These are phyloP conservation scores for Nannochloris sp. DNA, from an alignment of 139 green algal species.

Conservation along the genomic window DNA sequence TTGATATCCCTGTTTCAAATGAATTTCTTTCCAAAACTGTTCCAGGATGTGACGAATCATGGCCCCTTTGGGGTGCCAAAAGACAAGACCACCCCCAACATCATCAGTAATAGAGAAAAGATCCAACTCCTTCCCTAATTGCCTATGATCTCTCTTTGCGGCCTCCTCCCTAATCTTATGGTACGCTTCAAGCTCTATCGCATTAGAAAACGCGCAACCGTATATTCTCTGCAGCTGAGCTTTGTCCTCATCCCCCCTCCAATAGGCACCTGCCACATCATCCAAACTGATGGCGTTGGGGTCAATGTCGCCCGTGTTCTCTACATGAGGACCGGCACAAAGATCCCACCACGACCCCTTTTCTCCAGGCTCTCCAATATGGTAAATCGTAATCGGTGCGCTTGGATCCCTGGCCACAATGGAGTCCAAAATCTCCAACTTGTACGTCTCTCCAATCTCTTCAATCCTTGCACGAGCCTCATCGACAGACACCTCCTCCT, in stretches of 20 bases:
- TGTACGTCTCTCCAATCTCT: slow-evolving; percentile 83
- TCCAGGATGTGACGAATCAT: slow-evolving; percentile 83
- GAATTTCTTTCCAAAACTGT: slow-evolving; percentile 88
- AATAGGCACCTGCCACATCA: slow-evolving; percentile 78
- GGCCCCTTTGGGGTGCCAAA: slow-evolving; percentile 91
- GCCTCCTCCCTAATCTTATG: slow-evolving; percentile 57
- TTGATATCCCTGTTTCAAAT: slow-evolving; percentile 79
- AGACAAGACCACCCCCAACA: slow-evolving; percentile 81
- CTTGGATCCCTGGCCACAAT: slow-evolving; percentile 54
- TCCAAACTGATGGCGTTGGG: slow-evolving; percentile 83
- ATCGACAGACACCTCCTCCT: slow-evolving; percentile 65
- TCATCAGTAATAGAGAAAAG: slow-evolving; percentile 84
- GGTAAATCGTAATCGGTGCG: slow-evolving; percentile 95
- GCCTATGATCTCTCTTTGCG: slow-evolving; percentile 74
- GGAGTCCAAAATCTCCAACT: slow-evolving; percentile 89
- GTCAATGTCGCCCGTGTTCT: slow-evolving; percentile 68
- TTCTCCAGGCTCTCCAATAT: slow-evolving; percentile 68
- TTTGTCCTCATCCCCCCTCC: slow-evolving; percentile 83
- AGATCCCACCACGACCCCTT: slow-evolving; percentile 86
- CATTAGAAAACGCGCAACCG: slow-evolving; percentile 81
- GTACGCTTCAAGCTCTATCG: slow-evolving; percentile 69
- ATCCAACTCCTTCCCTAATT: slow-evolving; percentile 84
- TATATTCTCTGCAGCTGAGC: slow-evolving; percentile 89
- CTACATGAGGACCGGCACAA: slow-evolving; percentile 90
- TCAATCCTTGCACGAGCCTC: slow-evolving; percentile 79